These are phyloP conservation scores for Elaeagnus macrophylla DNA, from an alignment of 306 rosid genomes.

Conservation along the genomic window DNA sequence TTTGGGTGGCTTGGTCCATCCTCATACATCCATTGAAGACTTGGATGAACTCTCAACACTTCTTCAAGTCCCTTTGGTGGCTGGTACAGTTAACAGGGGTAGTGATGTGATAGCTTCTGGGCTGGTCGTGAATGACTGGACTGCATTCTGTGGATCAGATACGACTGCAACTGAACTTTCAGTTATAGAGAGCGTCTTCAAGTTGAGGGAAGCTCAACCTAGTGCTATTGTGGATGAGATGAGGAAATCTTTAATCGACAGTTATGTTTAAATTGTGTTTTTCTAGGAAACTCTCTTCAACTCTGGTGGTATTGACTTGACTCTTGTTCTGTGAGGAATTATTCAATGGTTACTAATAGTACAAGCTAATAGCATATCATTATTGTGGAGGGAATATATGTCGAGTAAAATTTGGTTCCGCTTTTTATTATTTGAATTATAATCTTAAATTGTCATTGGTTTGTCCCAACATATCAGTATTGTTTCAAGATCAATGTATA, in stretches of 20 bases:
- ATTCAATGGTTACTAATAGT: too few relatives aligned
- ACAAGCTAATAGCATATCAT: too few relatives aligned
- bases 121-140: conserved; percentile 83
- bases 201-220: conserved; percentile 80
- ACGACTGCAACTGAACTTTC: conserved; percentile 92
- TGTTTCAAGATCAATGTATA: too few relatives aligned
- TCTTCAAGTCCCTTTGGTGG: conserved; percentile 90
- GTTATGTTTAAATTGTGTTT: conserved; percentile 34
- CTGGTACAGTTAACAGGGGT: conserved; percentile 85
- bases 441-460: too few relatives aligned
- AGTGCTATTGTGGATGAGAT: conserved; percentile 75
- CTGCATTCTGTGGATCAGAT: conserved; percentile 93
- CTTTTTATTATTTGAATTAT: too few relatives aligned
- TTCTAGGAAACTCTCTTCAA: too few relatives aligned
- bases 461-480: too few relatives aligned
- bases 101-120: conserved; percentile 89
- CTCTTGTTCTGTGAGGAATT: too few relatives aligned
- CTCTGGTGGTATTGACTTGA: too few relatives aligned
- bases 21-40: conserved; percentile 86
- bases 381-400: too few relatives aligned
- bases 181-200: conserved; percentile 83
- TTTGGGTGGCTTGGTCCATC: conserved; percentile 95
- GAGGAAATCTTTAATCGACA: conserved; percentile 82
- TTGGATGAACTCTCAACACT: conserved; percentile 88
- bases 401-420: too few relatives aligned